A percentile compares a stretch with the other conserved stretches of the same genome.
These are phyloP conservation scores for Acacia confusa DNA, from an alignment of 306 rosid species.

Conservation along the genomic window DNA sequence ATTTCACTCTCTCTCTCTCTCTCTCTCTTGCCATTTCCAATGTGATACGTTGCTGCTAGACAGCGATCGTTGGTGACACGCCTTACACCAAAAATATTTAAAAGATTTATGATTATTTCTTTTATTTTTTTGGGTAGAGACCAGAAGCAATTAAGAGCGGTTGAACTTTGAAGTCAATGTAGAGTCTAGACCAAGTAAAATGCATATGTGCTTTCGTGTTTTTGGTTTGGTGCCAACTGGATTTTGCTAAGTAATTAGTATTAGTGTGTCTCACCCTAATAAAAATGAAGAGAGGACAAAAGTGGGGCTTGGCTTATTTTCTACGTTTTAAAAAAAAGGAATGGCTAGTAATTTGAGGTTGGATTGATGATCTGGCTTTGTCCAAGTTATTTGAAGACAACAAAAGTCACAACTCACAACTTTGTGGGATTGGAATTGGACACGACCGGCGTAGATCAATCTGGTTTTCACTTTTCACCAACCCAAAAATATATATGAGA, in stretches of 20 bases:
- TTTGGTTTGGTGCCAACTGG: constrained; percentile 16
- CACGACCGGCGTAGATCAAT: not conserved
- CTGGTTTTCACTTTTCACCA: not conserved
- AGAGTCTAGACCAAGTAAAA: constrained; percentile 13
- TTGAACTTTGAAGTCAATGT: constrained; percentile 2
- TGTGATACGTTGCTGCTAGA: constrained; percentile 2
- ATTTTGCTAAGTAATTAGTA: not conserved
- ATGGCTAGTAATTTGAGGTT: not conserved
- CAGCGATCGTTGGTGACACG: not conserved
- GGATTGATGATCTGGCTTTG: not conserved
- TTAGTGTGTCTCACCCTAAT: not conserved
- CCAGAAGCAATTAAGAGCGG: not conserved
- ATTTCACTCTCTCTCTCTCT: not conserved
- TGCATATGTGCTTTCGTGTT: not conserved
- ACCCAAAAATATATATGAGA: not conserved
- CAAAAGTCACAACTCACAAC: not conserved
- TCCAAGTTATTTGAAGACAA: not conserved
- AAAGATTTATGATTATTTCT: not conserved
- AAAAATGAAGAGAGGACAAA: not conserved
- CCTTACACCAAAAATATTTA: not conserved
- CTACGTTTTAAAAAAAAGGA: constrained; percentile 1
- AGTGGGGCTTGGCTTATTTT: constrained; percentile 5
- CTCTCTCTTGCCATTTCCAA: not conserved
- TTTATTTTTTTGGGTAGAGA: not conserved
- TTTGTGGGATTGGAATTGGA: not conserved